phyloP scores from a whole-genome alignment of 768 basidiomycete species.

The Daedalea quercina region DNA sequence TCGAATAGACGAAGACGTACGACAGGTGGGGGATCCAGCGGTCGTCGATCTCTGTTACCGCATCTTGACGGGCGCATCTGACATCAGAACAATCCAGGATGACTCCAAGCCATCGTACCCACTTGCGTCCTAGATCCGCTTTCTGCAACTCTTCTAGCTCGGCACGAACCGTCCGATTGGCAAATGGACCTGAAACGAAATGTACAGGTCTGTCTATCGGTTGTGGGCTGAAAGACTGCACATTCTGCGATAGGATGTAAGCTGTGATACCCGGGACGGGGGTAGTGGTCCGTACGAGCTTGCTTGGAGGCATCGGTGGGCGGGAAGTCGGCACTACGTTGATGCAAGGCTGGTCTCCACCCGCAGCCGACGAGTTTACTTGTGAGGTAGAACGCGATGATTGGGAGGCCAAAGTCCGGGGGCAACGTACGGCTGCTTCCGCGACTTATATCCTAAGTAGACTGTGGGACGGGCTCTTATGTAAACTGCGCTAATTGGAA shows the following conservation, averaged over 20 bases:
- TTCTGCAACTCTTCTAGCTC: slow-evolving; percentile 56
- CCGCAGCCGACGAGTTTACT: background rate
- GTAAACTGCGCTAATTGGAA: no score
- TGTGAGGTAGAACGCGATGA: no score
- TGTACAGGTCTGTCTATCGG: slow-evolving; percentile 45
- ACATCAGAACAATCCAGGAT: background rate
- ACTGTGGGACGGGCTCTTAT: no score
- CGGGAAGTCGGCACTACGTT: background rate
- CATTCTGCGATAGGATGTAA: background rate
- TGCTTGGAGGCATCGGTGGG: background rate
- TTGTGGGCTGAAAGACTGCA: background rate
- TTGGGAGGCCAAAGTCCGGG: no score
- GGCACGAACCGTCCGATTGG: slow-evolving; percentile 48
- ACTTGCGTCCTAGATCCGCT: slow-evolving; percentile 64
- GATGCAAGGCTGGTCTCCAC: background rate
- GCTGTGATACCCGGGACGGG: background rate
- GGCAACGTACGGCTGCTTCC: no score
- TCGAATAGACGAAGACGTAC: slow-evolving; percentile 1
- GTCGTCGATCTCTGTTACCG: slow-evolving; percentile 10
- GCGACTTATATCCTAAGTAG: no score
- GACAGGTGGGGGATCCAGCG: slow-evolving; percentile 10
- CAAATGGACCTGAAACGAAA: slow-evolving; percentile 55
- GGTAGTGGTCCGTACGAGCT: background rate
- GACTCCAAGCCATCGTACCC: slow-evolving; percentile 5
- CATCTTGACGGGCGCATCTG: background rate